These are phyloP conservation scores for Serpula lacrymans DNA, from an alignment of 768 basidiomycete genomes.

Conservation along the genomic window DNA sequence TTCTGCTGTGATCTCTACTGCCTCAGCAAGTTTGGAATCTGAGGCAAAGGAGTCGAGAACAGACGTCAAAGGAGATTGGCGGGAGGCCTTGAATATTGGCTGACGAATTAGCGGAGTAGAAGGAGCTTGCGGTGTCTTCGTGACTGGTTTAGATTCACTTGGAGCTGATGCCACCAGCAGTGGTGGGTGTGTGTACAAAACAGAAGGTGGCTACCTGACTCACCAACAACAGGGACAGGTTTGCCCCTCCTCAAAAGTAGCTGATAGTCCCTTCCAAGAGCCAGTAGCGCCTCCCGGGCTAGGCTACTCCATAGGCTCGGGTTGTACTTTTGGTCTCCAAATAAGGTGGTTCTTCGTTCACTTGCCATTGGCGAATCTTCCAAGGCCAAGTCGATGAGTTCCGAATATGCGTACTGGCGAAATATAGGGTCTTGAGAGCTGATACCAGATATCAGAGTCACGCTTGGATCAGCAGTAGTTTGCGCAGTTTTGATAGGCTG, in stretches of 20 bases:
- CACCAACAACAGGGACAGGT: constrained; percentile 26
- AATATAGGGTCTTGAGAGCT: constrained; percentile 50
- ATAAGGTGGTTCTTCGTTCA: constrained; percentile 51
- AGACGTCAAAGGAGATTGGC: constrained; percentile 47
- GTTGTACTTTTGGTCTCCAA: constrained; percentile 64
- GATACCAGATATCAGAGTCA: constrained; percentile 61
- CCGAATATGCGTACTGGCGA: constrained; percentile 64
- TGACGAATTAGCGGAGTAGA: constrained; percentile 36
- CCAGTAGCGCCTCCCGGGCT: constrained; percentile 53
- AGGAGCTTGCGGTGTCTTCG: constrained; percentile 26
- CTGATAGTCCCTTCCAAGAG: constrained; percentile 70
- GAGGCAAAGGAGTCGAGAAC: constrained; percentile 58
- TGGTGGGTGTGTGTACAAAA: too few relatives aligned
- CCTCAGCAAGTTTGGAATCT: constrained; percentile 53
- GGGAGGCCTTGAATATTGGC: constrained; percentile 36
- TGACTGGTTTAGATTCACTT: constrained; percentile 25
- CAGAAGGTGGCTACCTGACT: too few relatives aligned
- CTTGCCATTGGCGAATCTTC: constrained; percentile 38
- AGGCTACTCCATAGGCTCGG: constrained; percentile 64
- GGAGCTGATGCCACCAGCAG: constrained; percentile 14
- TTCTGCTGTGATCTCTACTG: constrained; percentile 45
- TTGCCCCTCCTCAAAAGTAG: constrained; percentile 57
- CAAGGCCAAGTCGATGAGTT: constrained; percentile 51
- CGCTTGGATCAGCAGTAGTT: constrained; percentile 47
- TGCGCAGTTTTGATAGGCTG: constrained; percentile 48